Evolutionary conservation across 2,329 filamentous ascomycete species (phyloP).

Genomic region (Exophiala oligosperma): DNA sequence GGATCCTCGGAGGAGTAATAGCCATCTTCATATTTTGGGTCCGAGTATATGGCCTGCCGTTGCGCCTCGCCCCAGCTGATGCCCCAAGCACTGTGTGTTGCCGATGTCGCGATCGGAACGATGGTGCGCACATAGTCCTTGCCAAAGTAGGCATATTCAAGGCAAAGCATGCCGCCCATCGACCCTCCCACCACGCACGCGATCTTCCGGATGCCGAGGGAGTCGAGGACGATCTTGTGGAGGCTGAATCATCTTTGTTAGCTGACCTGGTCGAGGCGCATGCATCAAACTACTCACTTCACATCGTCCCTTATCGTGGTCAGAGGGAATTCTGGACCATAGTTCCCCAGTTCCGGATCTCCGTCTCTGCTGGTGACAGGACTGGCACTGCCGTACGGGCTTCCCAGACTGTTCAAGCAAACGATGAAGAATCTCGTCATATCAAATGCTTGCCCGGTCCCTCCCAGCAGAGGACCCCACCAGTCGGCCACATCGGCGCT

Average conservation of each 20-base stretch:
- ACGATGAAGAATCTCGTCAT: slow-evolving; percentile 54
- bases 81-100: slow-evolving; percentile 58
- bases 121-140: slow-evolving; percentile 58
- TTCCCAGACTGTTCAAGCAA: slow-evolving; percentile 56
- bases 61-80: slow-evolving; percentile 62
- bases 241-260: slow-evolving; percentile 38
- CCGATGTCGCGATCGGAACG: slow-evolving; percentile 57
- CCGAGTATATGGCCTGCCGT: slow-evolving; percentile 78
- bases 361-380: slow-evolving; percentile 78
- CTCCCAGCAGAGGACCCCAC: slow-evolving; percentile 57
- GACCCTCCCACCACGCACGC: slow-evolving; percentile 58
- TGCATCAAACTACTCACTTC: slow-evolving; percentile 59
- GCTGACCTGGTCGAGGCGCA: neutral
- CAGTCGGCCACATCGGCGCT: slow-evolving; percentile 58
- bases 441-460: slow-evolving; percentile 55
- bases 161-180: slow-evolving; percentile 59
- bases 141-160: slow-evolving; percentile 70
- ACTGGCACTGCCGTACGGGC: slow-evolving; percentile 56
- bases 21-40: slow-evolving; percentile 97
- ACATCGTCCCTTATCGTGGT: slow-evolving; percentile 96
- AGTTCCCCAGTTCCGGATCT: slow-evolving; percentile 69
- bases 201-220: slow-evolving; percentile 54
- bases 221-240: slow-evolving; percentile 56
- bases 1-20: slow-evolving; percentile 90
- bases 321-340: slow-evolving; percentile 93